Conservation (phyloP, 2,329 filamentous ascomycete species). For the Fonsecaea erecta region DNA sequence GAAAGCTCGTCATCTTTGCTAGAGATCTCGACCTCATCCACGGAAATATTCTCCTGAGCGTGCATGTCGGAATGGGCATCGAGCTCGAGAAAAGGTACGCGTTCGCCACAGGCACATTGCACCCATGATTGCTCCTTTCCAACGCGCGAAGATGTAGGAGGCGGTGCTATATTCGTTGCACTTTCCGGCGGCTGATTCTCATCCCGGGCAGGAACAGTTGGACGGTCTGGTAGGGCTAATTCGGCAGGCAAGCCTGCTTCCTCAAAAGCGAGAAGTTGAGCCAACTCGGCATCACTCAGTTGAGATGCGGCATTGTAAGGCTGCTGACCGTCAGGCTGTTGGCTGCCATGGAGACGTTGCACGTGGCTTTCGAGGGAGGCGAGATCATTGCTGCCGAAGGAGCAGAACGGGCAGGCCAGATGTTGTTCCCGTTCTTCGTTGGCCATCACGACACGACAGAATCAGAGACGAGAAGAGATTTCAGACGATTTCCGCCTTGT, state of each 20-base stretch:
- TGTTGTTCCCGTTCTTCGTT: constrained; percentile 16
- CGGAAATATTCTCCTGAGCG: constrained; percentile 52
- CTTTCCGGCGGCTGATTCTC: constrained; percentile 11
- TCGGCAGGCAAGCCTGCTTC: constrained; percentile 34
- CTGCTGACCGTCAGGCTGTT: background rate
- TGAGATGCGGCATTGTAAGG: background rate
- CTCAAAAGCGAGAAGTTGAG: constrained; percentile 35
- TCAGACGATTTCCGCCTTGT: constrained; percentile 7
- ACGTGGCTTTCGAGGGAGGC: constrained; percentile 27
- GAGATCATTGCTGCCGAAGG: constrained; percentile 25
- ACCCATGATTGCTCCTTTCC: constrained; percentile 26
- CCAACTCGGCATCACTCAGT: constrained; percentile 30
- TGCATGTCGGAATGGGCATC: constrained; percentile 66
- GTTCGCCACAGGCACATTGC: constrained; percentile 58
- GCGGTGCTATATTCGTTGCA: constrained; percentile 2
- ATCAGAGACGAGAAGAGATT: background rate
- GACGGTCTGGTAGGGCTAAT: constrained; percentile 29
- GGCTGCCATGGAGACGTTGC: constrained; percentile 20
- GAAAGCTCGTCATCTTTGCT: constrained; percentile 35
- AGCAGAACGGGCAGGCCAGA: constrained; percentile 29
- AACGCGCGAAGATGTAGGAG: background rate
- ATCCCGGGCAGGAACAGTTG: constrained; percentile 25
- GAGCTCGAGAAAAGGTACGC: constrained; percentile 58
- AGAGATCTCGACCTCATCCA: constrained; percentile 48
- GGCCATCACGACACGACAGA: constrained; percentile 17